Percentiles rank a stretch among this genome's conserved stretches.
Evolutionary conservation across 1,284 basidiomycete species (phyloP).

Genomic region (Ustilago cynodontis): DNA sequence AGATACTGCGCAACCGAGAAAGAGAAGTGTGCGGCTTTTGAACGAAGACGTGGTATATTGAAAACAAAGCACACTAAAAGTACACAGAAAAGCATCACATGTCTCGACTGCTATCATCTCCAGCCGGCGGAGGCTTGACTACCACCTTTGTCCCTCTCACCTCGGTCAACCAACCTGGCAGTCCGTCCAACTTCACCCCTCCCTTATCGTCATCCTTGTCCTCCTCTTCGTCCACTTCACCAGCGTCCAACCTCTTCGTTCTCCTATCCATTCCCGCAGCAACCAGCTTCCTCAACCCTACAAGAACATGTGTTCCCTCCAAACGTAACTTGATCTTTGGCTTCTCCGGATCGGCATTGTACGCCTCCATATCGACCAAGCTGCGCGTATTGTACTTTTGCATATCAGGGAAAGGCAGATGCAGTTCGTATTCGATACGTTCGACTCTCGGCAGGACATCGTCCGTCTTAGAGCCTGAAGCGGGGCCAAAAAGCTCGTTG

Average conservation of each 20-base stretch:
- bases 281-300: conserved; percentile 55
- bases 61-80: not conserved
- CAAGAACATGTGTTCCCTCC: conserved; percentile 55
- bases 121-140: conserved; percentile 31
- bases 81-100: conserved; percentile 23
- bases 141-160: conserved; percentile 54
- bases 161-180: conserved; percentile 58
- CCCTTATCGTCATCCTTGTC: not conserved
- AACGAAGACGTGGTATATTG: conserved; percentile 10
- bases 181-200: conserved; percentile 29
- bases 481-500: conserved; percentile 48
- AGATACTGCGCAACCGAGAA: too few species aligned
- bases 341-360: conserved; percentile 43
- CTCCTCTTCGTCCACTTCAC: conserved; percentile 21
- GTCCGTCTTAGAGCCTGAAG: not conserved
- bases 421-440: conserved; percentile 53
- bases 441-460: conserved; percentile 40
- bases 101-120: conserved; percentile 43
- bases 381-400: conserved; percentile 44
- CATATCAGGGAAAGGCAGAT: conserved; percentile 48
- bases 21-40: too few species aligned
- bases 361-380: conserved; percentile 39
- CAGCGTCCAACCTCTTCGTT: conserved; percentile 34
- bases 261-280: conserved; percentile 46
- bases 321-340: conserved; percentile 50